Evolutionary conservation across 495 filamentous ascomycete genomes (phyloP), one percentile per base, ranked within the genome.

Genomic region (Aspergillus incahuasiensis): DNA sequence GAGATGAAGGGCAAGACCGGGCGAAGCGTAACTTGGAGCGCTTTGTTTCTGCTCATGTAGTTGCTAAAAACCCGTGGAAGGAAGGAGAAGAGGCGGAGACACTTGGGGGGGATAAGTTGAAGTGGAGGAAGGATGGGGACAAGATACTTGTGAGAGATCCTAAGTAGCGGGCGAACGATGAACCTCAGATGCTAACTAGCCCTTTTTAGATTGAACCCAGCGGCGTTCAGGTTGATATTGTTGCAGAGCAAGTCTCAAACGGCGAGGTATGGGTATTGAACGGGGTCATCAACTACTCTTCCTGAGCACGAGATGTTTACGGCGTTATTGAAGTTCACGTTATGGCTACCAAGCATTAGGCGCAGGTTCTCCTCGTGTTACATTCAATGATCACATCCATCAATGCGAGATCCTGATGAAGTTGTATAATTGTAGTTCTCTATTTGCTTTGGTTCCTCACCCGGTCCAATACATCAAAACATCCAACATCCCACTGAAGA

Each of bases 21-120:
- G 92, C 94, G 2, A 80, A 83, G 39, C 74, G 71, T 54, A 98
- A 98, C 65, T 62, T 97, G 63, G 80, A 83, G 65, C 74, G 82
- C 34, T 97, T 97, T 68, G 90, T 95, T 0, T 87, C 96, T 74
- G 86, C 87, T 12, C 94, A 98, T 71, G 77, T 96, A 35, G 74
- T 97, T 0, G 81, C 83, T 13, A 73, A 72, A 13, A 88, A 81
- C 60, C 92, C 92, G 2, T 97, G 95, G 94, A 73, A 72, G 52
- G 86, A 88, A 64, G 83, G 82, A 0, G 78, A 88, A 67, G 92
- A 89, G 68, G 78, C 81, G 0, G 80, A 83, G 70, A 86, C 89
- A 0, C 41, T 94, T 52, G 76, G 81, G 5, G 91, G 90, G 3
- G 80, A 79, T 52, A 84, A 85, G 58, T 64, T 97, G 25, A 95